Evolutionary conservation across 495 filamentous ascomycete species (phyloP).

Genomic region (Talaromyces ruber): DNA sequence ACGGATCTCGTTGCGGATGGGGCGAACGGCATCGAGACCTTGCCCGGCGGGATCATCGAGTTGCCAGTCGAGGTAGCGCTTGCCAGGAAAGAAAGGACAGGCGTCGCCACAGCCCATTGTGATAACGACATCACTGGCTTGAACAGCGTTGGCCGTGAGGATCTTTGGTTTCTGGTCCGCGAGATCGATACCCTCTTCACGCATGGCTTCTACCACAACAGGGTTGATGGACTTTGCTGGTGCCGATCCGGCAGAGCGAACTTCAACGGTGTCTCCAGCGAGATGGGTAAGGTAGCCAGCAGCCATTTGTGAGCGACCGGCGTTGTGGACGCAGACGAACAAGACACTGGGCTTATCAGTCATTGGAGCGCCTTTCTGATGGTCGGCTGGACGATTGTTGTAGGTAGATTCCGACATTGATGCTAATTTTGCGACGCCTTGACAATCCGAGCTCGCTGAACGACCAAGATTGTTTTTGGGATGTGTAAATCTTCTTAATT

Average conservation of each 20-base stretch:
- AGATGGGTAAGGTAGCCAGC: slow-evolving; percentile 18
- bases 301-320: slow-evolving; percentile 24
- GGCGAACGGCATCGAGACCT: slow-evolving; percentile 13
- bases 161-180: slow-evolving; percentile 18
- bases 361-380: neutral
- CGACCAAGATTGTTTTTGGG: neutral
- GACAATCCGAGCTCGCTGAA: neutral
- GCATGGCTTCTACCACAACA: slow-evolving; percentile 19
- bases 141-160: slow-evolving; percentile 15
- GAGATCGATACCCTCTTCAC: slow-evolving; percentile 22
- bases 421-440: neutral
- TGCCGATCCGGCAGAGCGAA: slow-evolving; percentile 19
- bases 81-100: slow-evolving; percentile 20
- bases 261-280: slow-evolving; percentile 17
- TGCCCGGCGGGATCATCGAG: slow-evolving; percentile 18
- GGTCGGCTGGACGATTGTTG: neutral
- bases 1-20: slow-evolving; percentile 14
- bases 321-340: slow-evolving; percentile 23
- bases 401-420: neutral
- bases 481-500: neutral
- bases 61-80: slow-evolving; percentile 20
- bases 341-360: slow-evolving; percentile 14
- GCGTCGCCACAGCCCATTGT: slow-evolving; percentile 24
- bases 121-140: slow-evolving; percentile 20
- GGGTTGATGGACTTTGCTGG: slow-evolving; percentile 19